These are phyloP conservation scores for Tuber umbilicatum DNA, from an alignment of 495 filamentous ascomycete genomes.

Conservation along the genomic window DNA sequence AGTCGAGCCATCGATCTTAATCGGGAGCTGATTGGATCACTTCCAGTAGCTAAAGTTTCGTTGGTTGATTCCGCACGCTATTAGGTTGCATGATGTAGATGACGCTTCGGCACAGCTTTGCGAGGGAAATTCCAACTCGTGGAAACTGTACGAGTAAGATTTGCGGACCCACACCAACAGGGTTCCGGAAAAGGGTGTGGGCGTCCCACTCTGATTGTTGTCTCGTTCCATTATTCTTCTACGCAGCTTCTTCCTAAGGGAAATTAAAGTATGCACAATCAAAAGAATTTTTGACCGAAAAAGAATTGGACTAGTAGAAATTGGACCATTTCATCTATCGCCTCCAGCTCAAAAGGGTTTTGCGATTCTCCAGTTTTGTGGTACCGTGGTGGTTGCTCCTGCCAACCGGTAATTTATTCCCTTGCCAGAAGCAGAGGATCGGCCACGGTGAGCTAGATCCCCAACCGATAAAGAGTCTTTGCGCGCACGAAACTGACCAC, in stretches of 20 bases:
- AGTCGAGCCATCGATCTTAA: slow-evolving; percentile 27
- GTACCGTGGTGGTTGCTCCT: not conserved
- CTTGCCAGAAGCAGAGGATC: slow-evolving; percentile 11
- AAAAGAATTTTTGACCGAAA: not conserved
- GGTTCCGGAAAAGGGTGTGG: slow-evolving; percentile 27
- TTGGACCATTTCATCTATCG: not conserved
- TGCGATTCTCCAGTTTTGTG: not conserved
- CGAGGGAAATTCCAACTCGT: slow-evolving; percentile 35
- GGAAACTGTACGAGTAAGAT: slow-evolving; percentile 39
- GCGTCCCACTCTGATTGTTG: slow-evolving; percentile 10
- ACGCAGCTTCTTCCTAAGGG: slow-evolving; percentile 21
- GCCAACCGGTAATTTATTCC: too few species aligned
- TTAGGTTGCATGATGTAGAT: slow-evolving; percentile 38
- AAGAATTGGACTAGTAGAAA: not conserved
- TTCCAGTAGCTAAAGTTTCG: slow-evolving; percentile 16
- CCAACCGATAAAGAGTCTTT: slow-evolving; percentile 28
- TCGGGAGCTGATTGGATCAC: slow-evolving; percentile 26
- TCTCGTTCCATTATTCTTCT: slow-evolving; percentile 34
- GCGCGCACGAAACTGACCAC: slow-evolving; percentile 22
- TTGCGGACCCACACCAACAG: slow-evolving; percentile 36
- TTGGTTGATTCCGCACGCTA: slow-evolving; percentile 31
- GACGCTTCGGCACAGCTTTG: slow-evolving; percentile 37
- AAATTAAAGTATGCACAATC: not conserved
- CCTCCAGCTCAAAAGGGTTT: not conserved
- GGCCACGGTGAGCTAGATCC: slow-evolving; percentile 36